Evolutionary conservation across 305 asterid genomes (phyloP).

Genomic region (Fraxinus floribunda): DNA sequence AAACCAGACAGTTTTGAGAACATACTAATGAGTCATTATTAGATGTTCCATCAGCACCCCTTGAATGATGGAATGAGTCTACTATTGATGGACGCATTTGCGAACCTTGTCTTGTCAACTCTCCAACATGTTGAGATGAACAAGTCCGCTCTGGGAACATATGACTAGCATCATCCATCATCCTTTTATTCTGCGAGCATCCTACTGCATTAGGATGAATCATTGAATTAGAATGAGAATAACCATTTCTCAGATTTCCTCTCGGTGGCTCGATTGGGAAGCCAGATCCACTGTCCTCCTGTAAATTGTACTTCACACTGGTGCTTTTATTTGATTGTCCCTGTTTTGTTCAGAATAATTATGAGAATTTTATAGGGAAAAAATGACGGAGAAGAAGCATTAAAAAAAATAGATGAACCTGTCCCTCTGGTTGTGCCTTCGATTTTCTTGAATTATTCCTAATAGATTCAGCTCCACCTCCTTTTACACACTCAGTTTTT

Average conservation of each 20-base stretch:
- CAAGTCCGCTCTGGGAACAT: slow-evolving; percentile 36
- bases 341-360: slow-evolving; percentile 31
- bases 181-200: slow-evolving; percentile 26
- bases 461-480: slow-evolving; percentile 38
- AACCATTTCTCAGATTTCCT: slow-evolving; percentile 28
- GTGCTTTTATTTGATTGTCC: slow-evolving; percentile 46
- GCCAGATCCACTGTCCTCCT: slow-evolving; percentile 44
- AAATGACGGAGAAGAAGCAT: not conserved
- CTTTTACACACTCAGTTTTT: slow-evolving; percentile 59
- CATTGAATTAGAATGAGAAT: slow-evolving; percentile 45
- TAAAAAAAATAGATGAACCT: slow-evolving; percentile 34
- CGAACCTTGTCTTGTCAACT: slow-evolving; percentile 45
- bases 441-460: slow-evolving; percentile 38
- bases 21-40: slow-evolving; percentile 50
- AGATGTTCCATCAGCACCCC: slow-evolving; percentile 29
- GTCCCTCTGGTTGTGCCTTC: slow-evolving; percentile 41
- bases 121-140: slow-evolving; percentile 42
- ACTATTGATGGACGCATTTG: slow-evolving; percentile 35
- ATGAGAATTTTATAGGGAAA: not conserved
- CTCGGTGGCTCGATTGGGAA: slow-evolving; percentile 44
- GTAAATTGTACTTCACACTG: slow-evolving; percentile 35
- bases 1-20: slow-evolving; percentile 16
- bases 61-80: slow-evolving; percentile 41
- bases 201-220: slow-evolving; percentile 46
- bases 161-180: slow-evolving; percentile 31